Conservation (phyloP, 164 flowering plant species). For the Santalum album region DNA sequence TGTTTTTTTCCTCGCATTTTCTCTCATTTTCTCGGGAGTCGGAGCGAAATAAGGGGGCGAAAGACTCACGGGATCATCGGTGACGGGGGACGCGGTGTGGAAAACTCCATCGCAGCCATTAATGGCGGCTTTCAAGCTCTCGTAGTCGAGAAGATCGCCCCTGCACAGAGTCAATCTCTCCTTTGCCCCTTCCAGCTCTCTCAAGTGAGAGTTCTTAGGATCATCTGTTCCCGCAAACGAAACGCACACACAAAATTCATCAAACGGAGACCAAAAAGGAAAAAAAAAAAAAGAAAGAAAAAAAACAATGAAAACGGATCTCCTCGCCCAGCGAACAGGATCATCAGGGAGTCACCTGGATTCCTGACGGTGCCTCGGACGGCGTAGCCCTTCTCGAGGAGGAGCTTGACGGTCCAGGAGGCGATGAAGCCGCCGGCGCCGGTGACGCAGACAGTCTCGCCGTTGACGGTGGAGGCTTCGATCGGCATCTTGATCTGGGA, state of each 20-base stretch:
- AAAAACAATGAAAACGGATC: not conserved
- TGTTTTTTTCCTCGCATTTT: not conserved
- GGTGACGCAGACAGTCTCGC: slow-evolving; percentile 67
- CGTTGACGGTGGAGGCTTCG: slow-evolving; percentile 13
- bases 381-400: slow-evolving; percentile 55
- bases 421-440: slow-evolving; percentile 89
- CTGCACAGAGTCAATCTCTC: slow-evolving; percentile 60
- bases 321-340: too few relatives aligned
- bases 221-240: slow-evolving; percentile 64
- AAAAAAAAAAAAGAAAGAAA: not conserved
- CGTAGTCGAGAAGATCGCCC: slow-evolving; percentile 75
- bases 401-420: slow-evolving; percentile 76
- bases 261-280: too few relatives aligned
- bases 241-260: too few relatives aligned
- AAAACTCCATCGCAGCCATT: slow-evolving; percentile 86
- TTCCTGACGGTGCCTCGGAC: slow-evolving; percentile 75
- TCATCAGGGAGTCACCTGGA: too few relatives aligned
- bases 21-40: not conserved
- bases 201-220: slow-evolving; percentile 76
- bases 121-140: slow-evolving; percentile 58
- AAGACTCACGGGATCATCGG: slow-evolving; percentile 78
- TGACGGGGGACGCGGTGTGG: slow-evolving; percentile 95
- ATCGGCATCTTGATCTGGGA: too few relatives aligned
- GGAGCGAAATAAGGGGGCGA: not conserved
- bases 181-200: slow-evolving; percentile 65